phyloP scores from a whole-genome alignment of 2,329 filamentous ascomycete genomes.

The Botryosphaeria agaves region DNA sequence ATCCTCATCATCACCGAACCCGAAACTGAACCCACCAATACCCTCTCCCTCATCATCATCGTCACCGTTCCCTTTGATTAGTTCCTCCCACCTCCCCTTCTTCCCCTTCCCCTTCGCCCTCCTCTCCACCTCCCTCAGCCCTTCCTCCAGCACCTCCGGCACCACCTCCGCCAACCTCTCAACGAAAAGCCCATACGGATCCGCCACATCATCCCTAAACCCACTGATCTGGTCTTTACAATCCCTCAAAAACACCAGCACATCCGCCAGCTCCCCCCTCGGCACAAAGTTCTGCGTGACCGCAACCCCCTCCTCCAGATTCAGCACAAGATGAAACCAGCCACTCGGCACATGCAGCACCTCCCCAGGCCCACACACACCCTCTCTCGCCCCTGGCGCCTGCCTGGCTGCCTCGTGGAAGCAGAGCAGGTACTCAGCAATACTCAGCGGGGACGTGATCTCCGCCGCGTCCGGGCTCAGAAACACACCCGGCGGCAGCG shows the following conservation, averaged over 20 bases:
- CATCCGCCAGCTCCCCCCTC: slow-evolving; percentile 50
- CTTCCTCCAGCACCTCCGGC: slow-evolving; percentile 50
- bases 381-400: slow-evolving; percentile 65
- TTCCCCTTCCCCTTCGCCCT: slow-evolving; percentile 41
- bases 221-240: slow-evolving; percentile 77
- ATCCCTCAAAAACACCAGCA: slow-evolving; percentile 64
- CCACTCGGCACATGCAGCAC: slow-evolving; percentile 83
- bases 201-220: slow-evolving; percentile 52
- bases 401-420: slow-evolving; percentile 73
- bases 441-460: slow-evolving; percentile 83
- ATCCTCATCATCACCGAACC: slow-evolving; percentile 39
- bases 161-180: slow-evolving; percentile 44
- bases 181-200: slow-evolving; percentile 62
- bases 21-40: slow-evolving; percentile 44
- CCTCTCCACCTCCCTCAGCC: slow-evolving; percentile 45
- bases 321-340: slow-evolving; percentile 95
- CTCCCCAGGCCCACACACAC: slow-evolving; percentile 69
- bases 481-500: slow-evolving; percentile 72
- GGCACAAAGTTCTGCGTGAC: slow-evolving; percentile 95
- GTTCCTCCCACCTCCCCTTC: slow-evolving; percentile 76
- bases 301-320: slow-evolving; percentile 68
- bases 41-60: no score
- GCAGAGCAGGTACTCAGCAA: slow-evolving; percentile 86
- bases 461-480: slow-evolving; percentile 81
- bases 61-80: slow-evolving; percentile 38